Evolutionary conservation across 345 rosid genomes (phyloP), one percentile per base, ranked within the genome.

Genomic region (Camelina sativa): DNA sequence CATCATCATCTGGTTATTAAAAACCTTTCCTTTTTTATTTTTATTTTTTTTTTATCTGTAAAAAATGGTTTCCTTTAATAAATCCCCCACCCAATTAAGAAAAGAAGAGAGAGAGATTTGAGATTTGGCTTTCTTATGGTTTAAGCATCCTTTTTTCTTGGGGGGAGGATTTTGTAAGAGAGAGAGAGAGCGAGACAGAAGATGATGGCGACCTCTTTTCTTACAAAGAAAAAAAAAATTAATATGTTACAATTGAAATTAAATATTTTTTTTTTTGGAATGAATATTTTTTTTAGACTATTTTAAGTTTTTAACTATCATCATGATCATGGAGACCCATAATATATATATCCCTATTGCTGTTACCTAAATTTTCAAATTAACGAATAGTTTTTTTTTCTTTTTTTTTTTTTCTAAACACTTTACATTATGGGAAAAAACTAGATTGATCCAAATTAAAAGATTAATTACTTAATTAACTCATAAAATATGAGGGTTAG

Each of bases 11-110:
- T 28, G 30, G 30, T 84, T 81, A 78, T 87, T 87, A 67, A 67
- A 75, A 38, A 67, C 86, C 92, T 82, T 85, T 80, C 81, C 85
- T 78, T 83, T 34, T 34, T 34, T 34, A 34, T 34, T 34, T 34
- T 34, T 25, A 3, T 3, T 25, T 25, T 82, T 81, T 77, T 75
- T 15, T n/a, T 77, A 75, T 77, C 71, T 65, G 65, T 37, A 53
- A 62, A 28, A 3, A 37, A 68, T 63, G 63, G 44, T 54, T 44
- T 43, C 50, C 63, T 56, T 65, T 56, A 74, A 65, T 65, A 65
- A 48, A 37, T 65, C 43, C 51, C 47, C 30, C 30, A 28, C 3
- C 30, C 30, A 28, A 84, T 77, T 72, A 78, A 78, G 84, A 87
- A 85, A 81, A 75, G 25, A 13, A 12, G 25, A 23, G 54, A 56